Conservation (phyloP, 1,284 basidiomycete species). For the Anthracocystis walkeri region DNA sequence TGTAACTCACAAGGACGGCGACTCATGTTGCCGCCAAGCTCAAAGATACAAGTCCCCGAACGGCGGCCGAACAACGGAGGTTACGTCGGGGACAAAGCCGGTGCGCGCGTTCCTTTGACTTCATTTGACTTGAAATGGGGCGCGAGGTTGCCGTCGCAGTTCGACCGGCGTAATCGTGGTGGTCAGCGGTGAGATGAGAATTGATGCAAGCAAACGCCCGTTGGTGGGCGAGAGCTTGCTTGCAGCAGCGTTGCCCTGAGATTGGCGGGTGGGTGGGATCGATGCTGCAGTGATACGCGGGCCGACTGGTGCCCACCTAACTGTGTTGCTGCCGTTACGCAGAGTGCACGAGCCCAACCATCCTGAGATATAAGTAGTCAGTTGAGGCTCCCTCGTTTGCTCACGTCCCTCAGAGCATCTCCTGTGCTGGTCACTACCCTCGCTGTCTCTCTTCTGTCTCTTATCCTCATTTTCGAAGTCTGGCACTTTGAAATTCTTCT, state of each 20-base stretch:
- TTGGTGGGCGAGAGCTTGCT: slow-evolving; percentile 1
- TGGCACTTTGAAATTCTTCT: slow-evolving; percentile 2
- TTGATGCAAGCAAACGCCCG: background rate
- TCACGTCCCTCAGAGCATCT: background rate
- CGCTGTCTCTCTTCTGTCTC: background rate
- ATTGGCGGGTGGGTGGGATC: too few relatives aligned
- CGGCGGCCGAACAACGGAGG: too few relatives aligned
- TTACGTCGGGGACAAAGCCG: too few relatives aligned
- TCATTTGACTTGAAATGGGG: too few relatives aligned
- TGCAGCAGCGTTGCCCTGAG: background rate
- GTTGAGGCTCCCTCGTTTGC: background rate
- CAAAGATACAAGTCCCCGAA: too few relatives aligned
- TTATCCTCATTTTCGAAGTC: background rate
- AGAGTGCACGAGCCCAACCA: too few relatives aligned
- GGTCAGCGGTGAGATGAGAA: background rate
- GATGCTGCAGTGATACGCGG: too few relatives aligned
- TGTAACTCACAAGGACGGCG: too few relatives aligned
- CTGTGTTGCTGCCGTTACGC: background rate
- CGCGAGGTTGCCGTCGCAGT: background rate
- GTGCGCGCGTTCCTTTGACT: too few relatives aligned
- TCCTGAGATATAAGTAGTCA: background rate
- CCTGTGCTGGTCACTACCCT: slow-evolving; percentile 8
- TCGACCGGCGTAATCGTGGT: background rate
- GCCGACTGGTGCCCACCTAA: background rate
- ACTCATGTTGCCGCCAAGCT: too few relatives aligned